Base-by-base conservation (phyloP, 257 asterid species). In the Verbascum thapsus region DNA sequence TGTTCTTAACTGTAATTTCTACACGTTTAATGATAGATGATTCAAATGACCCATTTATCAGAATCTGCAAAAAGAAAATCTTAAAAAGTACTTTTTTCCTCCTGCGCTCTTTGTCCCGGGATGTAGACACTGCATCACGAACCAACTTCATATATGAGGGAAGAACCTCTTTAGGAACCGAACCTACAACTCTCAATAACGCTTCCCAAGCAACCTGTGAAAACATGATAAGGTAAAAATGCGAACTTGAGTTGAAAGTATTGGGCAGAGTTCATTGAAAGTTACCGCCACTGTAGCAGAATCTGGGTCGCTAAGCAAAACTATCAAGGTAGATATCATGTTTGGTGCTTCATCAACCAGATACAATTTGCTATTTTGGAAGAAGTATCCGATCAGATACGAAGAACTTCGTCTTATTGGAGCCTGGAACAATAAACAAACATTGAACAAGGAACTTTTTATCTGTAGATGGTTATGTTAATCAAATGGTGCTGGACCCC, bases 101-200 rank as follows among this genome's bases (percentile, higher is more conserved):
- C 79, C 99, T 79, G 37, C 99, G 97, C 74, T 90, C 97, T 79
- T 81, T 94, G 66, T 94, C 97, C 76, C 95, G 76, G 53, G 99
- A 81, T 38, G 99, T 87, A 56, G 99, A 94, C 63, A 94, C 88
- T n/a, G 97, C 97, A 81, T 90, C 99, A 30, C 99, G 97, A 22
- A 90, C 99, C 67, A 94, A 80, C 76, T 94, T 90, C 80, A 94
- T 81, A 71, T 90, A 80, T 34, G 97, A 85, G 65, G 99, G 94
- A 62, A 85, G 95, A 73, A 79, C 82, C 78, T 94, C 99, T 77
- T 90, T 90, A 47, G 97, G 97, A 71, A 87, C 82, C 35, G 97
- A 85, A 64, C 81, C 75, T 45, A 82, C 78, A 71, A 94, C 99
- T 76, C 88, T 90, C 52, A 92, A 78, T 71, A 94, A 72, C 10